Evolutionary conservation across 768 basidiomycete species (phyloP).

Genomic region (Gymnopilus junonius): DNA sequence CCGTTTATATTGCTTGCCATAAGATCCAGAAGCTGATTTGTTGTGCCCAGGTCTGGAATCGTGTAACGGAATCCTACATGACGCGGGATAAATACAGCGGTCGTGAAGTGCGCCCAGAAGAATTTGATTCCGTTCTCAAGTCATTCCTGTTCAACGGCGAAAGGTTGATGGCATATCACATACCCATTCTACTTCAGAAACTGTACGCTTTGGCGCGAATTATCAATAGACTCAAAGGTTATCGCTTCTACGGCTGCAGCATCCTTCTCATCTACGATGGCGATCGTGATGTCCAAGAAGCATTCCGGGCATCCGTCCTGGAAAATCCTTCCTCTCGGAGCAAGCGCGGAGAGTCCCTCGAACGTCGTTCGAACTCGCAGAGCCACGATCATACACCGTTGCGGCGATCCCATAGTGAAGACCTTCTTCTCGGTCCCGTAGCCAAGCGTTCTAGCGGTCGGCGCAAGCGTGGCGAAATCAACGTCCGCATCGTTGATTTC

Average conservation of each 20-base stretch:
- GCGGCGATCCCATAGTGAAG: slow-evolving; percentile 81
- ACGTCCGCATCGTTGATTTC: slow-evolving; percentile 97
- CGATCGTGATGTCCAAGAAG: slow-evolving; percentile 85
- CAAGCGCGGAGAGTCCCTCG: slow-evolving; percentile 80
- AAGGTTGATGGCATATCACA: slow-evolving; percentile 85
- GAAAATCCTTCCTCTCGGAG: slow-evolving; percentile 72
- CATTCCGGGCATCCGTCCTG: slow-evolving; percentile 59
- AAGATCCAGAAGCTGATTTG: slow-evolving; percentile 11
- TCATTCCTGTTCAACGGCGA: slow-evolving; percentile 89
- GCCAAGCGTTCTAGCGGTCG: slow-evolving; percentile 66
- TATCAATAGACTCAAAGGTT: slow-evolving; percentile 88
- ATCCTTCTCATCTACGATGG: slow-evolving; percentile 98
- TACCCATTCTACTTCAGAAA: slow-evolving; percentile 89
- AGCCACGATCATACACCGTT: slow-evolving; percentile 52
- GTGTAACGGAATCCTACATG: slow-evolving; percentile 77
- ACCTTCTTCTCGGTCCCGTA: slow-evolving; percentile 70
- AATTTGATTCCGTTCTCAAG: slow-evolving; percentile 81
- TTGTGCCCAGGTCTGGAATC: slow-evolving; percentile 84
- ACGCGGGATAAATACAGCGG: slow-evolving; percentile 98
- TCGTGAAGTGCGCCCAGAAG: slow-evolving; percentile 83
- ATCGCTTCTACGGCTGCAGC: slow-evolving; percentile 97
- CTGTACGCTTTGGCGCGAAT: slow-evolving; percentile 93
- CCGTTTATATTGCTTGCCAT: slow-evolving; percentile 33
- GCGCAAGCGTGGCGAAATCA: slow-evolving; percentile 87
- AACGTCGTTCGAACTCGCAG: slow-evolving; percentile 55